Percentiles rank a stretch among this genome's conserved stretches.
phyloP scores from a whole-genome alignment of 2,329 filamentous ascomycete species.

The Orbilia oligospora region DNA sequence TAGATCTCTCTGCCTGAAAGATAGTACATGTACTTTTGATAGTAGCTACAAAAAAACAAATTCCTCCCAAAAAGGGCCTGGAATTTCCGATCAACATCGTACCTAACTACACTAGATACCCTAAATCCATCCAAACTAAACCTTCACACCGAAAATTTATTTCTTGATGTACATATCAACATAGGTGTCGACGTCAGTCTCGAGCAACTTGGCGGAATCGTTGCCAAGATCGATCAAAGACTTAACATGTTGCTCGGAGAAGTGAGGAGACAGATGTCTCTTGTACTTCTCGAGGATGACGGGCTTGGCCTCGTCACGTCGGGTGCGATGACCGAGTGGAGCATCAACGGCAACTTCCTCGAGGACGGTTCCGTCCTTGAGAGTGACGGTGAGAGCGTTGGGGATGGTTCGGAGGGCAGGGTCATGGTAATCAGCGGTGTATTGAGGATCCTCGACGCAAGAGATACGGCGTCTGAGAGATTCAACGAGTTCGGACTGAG shows the following conservation, averaged over 20 bases:
- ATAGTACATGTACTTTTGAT: conserved; percentile 29
- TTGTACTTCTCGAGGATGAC: conserved; percentile 96
- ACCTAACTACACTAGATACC: background rate
- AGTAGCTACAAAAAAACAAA: conserved; percentile 28
- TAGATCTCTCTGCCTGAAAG: conserved; percentile 3
- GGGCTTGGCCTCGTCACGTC: conserved; percentile 96
- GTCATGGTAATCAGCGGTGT: conserved; percentile 96
- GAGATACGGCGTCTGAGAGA: conserved; percentile 92
- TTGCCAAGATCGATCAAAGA: conserved; percentile 85
- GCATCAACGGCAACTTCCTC: conserved; percentile 94
- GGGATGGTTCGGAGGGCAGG: conserved; percentile 93
- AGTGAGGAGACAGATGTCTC: conserved; percentile 89
- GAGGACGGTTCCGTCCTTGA: conserved; percentile 93
- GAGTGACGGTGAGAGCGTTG: conserved; percentile 93
- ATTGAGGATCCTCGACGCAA: conserved; percentile 96
- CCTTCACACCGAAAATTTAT: conserved; percentile 22
- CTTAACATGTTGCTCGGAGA: conserved; percentile 81
- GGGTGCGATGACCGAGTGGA: conserved; percentile 89
- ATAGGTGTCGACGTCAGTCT: conserved; percentile 89
- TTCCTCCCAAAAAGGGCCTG: background rate
- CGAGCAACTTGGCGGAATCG: conserved; percentile 81
- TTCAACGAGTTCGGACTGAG: conserved; percentile 89
- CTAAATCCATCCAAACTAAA: background rate
- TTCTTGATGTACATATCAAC: conserved; percentile 82
- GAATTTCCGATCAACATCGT: background rate